phyloP scores from a whole-genome alignment of 257 asterid species.

The Fraxinus quadrangulata region DNA sequence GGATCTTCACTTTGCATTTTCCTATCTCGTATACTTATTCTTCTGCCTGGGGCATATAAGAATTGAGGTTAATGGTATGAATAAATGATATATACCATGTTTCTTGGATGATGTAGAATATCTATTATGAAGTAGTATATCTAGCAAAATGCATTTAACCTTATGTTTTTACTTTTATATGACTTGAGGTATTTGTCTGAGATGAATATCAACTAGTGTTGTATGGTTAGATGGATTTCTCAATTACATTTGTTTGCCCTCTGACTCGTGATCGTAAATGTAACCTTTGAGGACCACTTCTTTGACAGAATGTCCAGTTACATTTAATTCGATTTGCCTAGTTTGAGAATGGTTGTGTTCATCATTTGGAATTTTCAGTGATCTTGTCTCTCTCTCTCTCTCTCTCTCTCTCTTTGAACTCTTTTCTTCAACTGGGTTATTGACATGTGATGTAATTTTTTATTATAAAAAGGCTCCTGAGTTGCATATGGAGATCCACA shows the following conservation, averaged over 20 bases:
- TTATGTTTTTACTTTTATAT: background rate
- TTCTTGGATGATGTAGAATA: background rate
- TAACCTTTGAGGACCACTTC: background rate
- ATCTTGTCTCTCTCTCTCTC: background rate
- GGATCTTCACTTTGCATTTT: background rate
- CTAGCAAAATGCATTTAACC: background rate
- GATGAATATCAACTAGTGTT: background rate
- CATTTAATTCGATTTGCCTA: background rate
- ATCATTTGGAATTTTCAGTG: background rate
- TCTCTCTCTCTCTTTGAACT: background rate
- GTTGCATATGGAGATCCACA: slow-evolving; percentile 83
- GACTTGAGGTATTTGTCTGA: background rate
- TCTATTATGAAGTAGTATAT: background rate
- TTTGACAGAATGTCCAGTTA: background rate
- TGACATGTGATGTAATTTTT: slow-evolving; percentile 15
- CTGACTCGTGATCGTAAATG: background rate
- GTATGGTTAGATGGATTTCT: background rate
- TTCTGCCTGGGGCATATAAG: background rate
- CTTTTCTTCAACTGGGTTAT: background rate
- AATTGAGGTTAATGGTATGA: background rate
- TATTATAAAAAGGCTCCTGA: slow-evolving; percentile 66
- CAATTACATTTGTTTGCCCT: background rate
- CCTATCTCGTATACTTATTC: background rate
- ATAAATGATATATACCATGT: background rate
- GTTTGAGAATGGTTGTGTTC: background rate